Conservation (phyloP, 139 green algal genomes). For the Chlorella sp. region DNA sequence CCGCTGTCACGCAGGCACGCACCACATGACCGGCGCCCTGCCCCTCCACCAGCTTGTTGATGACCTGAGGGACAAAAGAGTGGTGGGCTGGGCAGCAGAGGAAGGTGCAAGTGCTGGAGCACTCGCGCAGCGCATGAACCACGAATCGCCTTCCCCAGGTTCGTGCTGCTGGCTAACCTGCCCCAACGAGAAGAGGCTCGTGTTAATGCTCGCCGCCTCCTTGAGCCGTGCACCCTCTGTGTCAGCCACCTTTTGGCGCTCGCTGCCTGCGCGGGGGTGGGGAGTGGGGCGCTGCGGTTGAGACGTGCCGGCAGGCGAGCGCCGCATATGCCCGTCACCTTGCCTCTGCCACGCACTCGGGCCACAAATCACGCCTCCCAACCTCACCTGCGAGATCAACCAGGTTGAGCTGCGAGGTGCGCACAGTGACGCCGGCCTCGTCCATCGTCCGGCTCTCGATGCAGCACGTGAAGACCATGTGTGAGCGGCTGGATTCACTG, state of each 20-base stretch:
- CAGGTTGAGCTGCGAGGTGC: constrained; percentile 35
- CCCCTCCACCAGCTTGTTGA: constrained; percentile 37
- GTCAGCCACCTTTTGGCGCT: constrained; percentile 46
- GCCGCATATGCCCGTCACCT: too few relatives aligned
- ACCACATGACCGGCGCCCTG: constrained; percentile 46
- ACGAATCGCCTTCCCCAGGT: too few relatives aligned
- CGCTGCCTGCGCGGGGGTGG: constrained; percentile 54
- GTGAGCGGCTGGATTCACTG: constrained; percentile 79
- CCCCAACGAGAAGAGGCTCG: constrained; percentile 50
- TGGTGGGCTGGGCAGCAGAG: too few relatives aligned
- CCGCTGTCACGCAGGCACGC: too few relatives aligned
- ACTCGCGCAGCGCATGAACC: too few relatives aligned
- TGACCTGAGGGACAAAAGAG: constrained; percentile 32
- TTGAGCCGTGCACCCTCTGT: constrained; percentile 47
- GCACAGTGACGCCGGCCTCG: constrained; percentile 29
- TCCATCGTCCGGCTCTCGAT: constrained; percentile 39
- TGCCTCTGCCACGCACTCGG: too few relatives aligned
- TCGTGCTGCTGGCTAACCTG: constrained; percentile 48
- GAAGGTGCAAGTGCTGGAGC: too few relatives aligned
- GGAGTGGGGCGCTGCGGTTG: too few relatives aligned
- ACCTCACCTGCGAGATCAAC: constrained; percentile 65
- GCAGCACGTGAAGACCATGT: constrained; percentile 81
- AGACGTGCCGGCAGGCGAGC: too few relatives aligned
- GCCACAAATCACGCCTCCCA: too few relatives aligned
- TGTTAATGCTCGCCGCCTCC: constrained; percentile 72